Percentiles rank a stretch among this genome's conserved stretches.
Conservation (phyloP, 345 rosid species). For the Toxicodendron radicans region DNA sequence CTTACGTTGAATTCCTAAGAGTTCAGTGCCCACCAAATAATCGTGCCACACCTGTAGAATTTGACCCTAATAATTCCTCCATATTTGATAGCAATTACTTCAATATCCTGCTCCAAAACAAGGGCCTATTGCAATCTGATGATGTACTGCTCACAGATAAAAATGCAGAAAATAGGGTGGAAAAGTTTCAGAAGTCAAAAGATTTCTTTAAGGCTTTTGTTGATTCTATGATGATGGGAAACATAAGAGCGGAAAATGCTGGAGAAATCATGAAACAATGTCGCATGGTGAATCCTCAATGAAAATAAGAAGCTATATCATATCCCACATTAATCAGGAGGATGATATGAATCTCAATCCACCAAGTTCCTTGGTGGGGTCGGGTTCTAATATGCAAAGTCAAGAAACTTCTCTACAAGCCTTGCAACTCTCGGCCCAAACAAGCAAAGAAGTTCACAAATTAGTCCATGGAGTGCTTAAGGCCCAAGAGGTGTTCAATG, state of each 20-base stretch:
- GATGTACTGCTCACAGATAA: conserved; percentile 53
- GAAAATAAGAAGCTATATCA: neutral
- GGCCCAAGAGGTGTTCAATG: too few relatives aligned
- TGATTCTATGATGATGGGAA: conserved; percentile 54
- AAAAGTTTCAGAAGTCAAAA: conserved; percentile 14
- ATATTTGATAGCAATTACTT: conserved; percentile 52
- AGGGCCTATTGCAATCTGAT: conserved; percentile 54
- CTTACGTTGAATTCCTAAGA: conserved; percentile 41
- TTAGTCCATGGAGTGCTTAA: too few relatives aligned
- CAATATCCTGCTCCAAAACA: conserved; percentile 24
- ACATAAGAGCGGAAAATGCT: conserved; percentile 32
- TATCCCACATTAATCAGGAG: too few relatives aligned
- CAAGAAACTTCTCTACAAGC: too few relatives aligned
- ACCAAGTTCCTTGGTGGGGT: too few relatives aligned
- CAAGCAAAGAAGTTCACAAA: too few relatives aligned
- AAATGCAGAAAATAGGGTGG: conserved; percentile 18
- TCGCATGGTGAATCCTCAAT: conserved; percentile 28
- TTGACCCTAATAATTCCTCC: conserved; percentile 50
- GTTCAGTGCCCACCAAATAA: conserved; percentile 38
- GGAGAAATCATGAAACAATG: conserved; percentile 63
- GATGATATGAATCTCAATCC: too few relatives aligned
- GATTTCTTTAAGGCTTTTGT: conserved; percentile 48
- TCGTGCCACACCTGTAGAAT: conserved; percentile 31
- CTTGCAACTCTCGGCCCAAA: too few relatives aligned
- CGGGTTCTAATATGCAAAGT: too few relatives aligned